Percentiles rank a stretch among this genome's conserved stretches.
These are phyloP conservation scores for Pseudonectria foliicola DNA, from an alignment of 2,329 filamentous ascomycete species.

Conservation along the genomic window DNA sequence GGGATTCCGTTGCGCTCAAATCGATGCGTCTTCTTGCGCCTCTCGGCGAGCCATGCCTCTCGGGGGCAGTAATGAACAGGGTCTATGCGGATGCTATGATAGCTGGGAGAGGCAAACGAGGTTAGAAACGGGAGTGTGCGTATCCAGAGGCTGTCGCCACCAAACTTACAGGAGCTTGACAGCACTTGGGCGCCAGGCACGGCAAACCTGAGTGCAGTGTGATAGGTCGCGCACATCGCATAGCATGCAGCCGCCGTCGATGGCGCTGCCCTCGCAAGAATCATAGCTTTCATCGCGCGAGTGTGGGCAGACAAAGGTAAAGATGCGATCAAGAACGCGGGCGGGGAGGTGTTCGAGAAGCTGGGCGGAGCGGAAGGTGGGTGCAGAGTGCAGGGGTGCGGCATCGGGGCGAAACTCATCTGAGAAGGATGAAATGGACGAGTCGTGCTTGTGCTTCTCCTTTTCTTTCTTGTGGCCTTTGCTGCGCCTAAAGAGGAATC, in stretches of 20 bases:
- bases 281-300: constrained; percentile 69
- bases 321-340: constrained; percentile 68
- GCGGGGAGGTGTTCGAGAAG: constrained; percentile 52
- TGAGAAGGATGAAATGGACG: constrained; percentile 17
- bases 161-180: constrained; percentile 53
- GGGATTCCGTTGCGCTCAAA: constrained; percentile 73
- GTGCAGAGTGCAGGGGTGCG: constrained; percentile 25
- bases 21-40: constrained; percentile 65
- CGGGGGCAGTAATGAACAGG: constrained; percentile 89
- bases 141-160: neutral
- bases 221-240: constrained; percentile 87
- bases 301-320: constrained; percentile 79
- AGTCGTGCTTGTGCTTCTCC: constrained; percentile 14
- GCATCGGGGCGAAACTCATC: constrained; percentile 23
- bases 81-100: constrained; percentile 86
- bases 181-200: constrained; percentile 57
- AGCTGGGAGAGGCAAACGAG: constrained; percentile 43
- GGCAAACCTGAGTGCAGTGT: constrained; percentile 67
- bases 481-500: constrained; percentile 30
- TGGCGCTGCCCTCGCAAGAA: constrained; percentile 72
- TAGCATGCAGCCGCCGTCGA: constrained; percentile 80
- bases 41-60: constrained; percentile 73
- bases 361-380: constrained; percentile 34
- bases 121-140: neutral
- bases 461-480: constrained; percentile 28